Evolutionary conservation across 768 basidiomycete genomes (phyloP), one percentile per base, ranked within the genome.

Genomic region (Chalciporus pseudorubinellus): DNA sequence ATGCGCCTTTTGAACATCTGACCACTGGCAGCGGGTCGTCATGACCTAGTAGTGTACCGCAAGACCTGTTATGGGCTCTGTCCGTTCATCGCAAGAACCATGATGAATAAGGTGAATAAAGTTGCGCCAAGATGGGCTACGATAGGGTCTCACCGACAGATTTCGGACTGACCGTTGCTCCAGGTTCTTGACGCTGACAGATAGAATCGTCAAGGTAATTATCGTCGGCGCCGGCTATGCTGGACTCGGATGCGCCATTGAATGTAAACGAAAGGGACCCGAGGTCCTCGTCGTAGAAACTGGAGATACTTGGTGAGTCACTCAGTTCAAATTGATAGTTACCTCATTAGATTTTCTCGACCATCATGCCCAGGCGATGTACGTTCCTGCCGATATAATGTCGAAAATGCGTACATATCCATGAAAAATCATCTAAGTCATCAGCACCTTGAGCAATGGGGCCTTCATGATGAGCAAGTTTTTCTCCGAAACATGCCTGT

Each of bases 171-270:
- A n/a, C 7, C 14, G 3, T 2, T 34, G 33, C 16, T 34, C 7
- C 33, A 34, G 33, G 6, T 9, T 7, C 33, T 14, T 3, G 33
- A 34, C 3, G n/a, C 4, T n/a, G 16, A 36, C 34, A 10, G 34
- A 36, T 2, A 36, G n/a, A 8, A 10, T 10, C 14, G 34, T 36
- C 6, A 33, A 52, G 12, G 51, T 57, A 12, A 49, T 62, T 24
- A 40, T 61, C 43, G 59, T 68, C 19, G 67, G 67, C 24, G 62
- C 59, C 21, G 67, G 66, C n/a, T 65, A 62, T 44, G 66, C 58
- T 16, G 67, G 64, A 1, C 48, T 68, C 10, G 60, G 59, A 4
- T 61, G 61, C 43, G 67, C 67, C 8, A 59, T 67, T 36, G 67
- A 62, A 48, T 55, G 50, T 9, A 55, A 53, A 12, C 24, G 57